Base-by-base conservation (phyloP, 306 rosid genomes). In the Datisca glomerata region DNA sequence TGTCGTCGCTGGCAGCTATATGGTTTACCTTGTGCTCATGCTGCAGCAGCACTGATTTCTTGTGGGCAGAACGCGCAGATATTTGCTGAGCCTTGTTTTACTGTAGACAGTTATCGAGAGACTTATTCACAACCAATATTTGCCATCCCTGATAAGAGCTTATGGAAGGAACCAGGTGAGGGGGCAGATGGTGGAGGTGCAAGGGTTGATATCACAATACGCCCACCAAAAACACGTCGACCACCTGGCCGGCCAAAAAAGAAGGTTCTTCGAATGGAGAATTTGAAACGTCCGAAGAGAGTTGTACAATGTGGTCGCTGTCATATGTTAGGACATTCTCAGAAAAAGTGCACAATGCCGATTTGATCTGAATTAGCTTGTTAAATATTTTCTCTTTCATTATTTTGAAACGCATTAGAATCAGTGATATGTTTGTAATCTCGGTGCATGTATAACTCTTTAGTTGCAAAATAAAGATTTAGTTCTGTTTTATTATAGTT, bases 171-270 rank as follows among this genome's bases (percentile, higher is more conserved):
- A 42, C 69, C 23, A 0, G 71, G 89, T 3, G 93, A 76, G 58
- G 94, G 85, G 19, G 68, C 80, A 2, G 96, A 87, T 59, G 89
- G 85, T 14, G 96, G 81, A 64, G 75, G 80, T 40, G 93, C 68
- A 16, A 83, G 66, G 61, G 69, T 55, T 24, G 97, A 83, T 48
- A 68, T 77, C 20, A 41, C 52, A 19, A 80, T 89, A 38, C 76
- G 72, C 24, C 95, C 97, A 8, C 97, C 97, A 18, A 89, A 83
- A 71, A 78, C 78, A 45, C 89, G 97, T 27, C 68, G 97, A 12
- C 97, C 97, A 1, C 97, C 97, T 1, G 97, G 97, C 44, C 74
- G 97, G 63, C 97, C 97, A 12, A 83, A 83, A 57, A 89, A 89
- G 91, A 89, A 89, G 78, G 81, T 80, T 43, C 81, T 72, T 8